These are phyloP conservation scores for Gonapodya prolifera DNA, from an alignment of 192 early-diverging fungal species.

Conservation along the genomic window DNA sequence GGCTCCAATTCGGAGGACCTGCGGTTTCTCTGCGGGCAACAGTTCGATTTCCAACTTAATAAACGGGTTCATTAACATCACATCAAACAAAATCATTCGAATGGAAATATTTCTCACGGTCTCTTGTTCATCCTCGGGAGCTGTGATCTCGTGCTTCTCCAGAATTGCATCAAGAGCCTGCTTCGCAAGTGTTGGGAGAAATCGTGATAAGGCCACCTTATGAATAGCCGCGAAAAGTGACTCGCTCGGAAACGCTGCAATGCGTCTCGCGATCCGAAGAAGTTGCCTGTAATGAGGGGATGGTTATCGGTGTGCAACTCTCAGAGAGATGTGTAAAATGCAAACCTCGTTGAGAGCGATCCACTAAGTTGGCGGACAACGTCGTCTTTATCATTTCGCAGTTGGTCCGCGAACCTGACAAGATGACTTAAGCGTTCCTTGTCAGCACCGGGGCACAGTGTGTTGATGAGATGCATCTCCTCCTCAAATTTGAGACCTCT, in stretches of 20 bases:
- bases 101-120: no score
- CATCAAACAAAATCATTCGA: not conserved
- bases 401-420: conserved; percentile 41
- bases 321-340: not conserved
- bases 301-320: not conserved
- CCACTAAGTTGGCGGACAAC: conserved; percentile 39
- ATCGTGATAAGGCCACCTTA: conserved; percentile 52
- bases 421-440: conserved; percentile 23
- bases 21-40: conserved; percentile 24
- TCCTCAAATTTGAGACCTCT: conserved; percentile 33
- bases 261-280: conserved; percentile 52
- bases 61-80: conserved; percentile 2
- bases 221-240: conserved; percentile 47
- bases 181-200: conserved; percentile 53
- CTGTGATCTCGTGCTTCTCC: conserved; percentile 31
- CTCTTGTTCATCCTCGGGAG: no score
- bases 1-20: conserved; percentile 35
- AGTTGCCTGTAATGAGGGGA: conserved; percentile 34
- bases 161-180: conserved; percentile 52
- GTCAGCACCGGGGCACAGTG: conserved; percentile 29
- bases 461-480: conserved; percentile 18
- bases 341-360: conserved; percentile 56
- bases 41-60: conserved; percentile 38
- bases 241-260: conserved; percentile 48
- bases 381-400: conserved; percentile 43